Percentiles rank a stretch among this genome's conserved stretches.
These are phyloP conservation scores for Gyromitra esculenta DNA, from an alignment of 2,329 filamentous ascomycete species.

Conservation along the genomic window DNA sequence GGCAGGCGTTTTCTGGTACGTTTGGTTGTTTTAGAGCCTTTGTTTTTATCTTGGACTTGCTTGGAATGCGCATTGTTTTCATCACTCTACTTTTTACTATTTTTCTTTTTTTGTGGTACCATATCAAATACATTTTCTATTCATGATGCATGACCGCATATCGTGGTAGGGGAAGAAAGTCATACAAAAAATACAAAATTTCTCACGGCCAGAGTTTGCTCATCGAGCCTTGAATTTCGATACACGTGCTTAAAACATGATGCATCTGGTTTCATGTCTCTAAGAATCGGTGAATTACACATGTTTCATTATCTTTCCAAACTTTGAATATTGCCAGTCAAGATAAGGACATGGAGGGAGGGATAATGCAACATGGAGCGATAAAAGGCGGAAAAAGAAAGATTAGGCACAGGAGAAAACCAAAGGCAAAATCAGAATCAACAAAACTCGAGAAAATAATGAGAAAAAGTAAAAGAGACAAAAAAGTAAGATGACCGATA, in stretches of 20 bases:
- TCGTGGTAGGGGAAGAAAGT: not conserved
- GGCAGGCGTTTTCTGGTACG: constrained; percentile 84
- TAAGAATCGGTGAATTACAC: constrained; percentile 16
- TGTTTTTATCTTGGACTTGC: not conserved
- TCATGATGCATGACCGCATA: not conserved
- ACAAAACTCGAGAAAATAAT: constrained; percentile 38
- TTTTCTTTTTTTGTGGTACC: constrained; percentile 8
- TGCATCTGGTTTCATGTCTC: not conserved
- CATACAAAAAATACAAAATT: constrained; percentile 19
- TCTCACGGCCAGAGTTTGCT: not conserved
- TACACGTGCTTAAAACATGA: constrained; percentile 11
- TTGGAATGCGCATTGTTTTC: constrained; percentile 15
- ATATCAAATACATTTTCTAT: constrained; percentile 20
- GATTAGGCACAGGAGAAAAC: constrained; percentile 42
- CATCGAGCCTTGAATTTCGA: not conserved
- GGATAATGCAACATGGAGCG: constrained; percentile 31
- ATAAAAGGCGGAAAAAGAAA: constrained; percentile 34
- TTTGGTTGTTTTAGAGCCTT: constrained; percentile 68
- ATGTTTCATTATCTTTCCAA: constrained; percentile 39
- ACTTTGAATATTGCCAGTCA: constrained; percentile 36
- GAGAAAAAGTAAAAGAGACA: constrained; percentile 19
- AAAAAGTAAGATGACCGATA: constrained; percentile 35
- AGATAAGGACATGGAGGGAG: constrained; percentile 31
- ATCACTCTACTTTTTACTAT: not conserved
- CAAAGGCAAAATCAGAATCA: constrained; percentile 36